Evolutionary conservation across 1,284 basidiomycete species (phyloP).

Genomic region (Puccinia novopanici): DNA sequence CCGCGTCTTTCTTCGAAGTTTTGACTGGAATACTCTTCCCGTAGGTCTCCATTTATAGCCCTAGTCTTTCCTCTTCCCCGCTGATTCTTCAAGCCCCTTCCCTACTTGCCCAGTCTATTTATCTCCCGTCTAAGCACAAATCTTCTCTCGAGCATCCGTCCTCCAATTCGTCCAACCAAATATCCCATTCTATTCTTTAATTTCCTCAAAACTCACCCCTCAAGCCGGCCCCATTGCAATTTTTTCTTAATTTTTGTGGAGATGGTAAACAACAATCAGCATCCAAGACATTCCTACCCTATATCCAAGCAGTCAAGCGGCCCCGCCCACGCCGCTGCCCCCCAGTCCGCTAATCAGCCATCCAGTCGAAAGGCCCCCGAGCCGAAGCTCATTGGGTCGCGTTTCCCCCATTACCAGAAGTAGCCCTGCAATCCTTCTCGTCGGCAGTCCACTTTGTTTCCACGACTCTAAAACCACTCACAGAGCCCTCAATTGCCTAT

Average conservation of each 20-base stretch:
- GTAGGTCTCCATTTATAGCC: neutral
- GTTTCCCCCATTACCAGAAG: constrained; percentile 36
- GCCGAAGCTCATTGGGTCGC: constrained; percentile 32
- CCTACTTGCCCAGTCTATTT: neutral
- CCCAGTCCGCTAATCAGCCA: neutral
- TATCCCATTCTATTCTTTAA: neutral
- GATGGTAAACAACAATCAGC: neutral
- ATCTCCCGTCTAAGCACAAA: neutral
- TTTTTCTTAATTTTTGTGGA: too few species aligned
- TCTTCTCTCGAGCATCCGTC: neutral
- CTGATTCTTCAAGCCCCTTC: neutral
- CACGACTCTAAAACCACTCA: constrained; percentile 32
- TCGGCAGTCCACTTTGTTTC: constrained; percentile 48
- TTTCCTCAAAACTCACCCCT: neutral
- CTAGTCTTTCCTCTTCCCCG: neutral
- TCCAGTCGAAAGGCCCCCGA: neutral
- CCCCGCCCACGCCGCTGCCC: constrained; percentile 2
- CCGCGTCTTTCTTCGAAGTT: neutral
- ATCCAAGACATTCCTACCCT: neutral
- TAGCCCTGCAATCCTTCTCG: constrained; percentile 17
- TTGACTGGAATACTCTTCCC: neutral
- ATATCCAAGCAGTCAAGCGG: constrained; percentile 7
- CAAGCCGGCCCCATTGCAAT: too few species aligned
- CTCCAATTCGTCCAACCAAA: neutral
- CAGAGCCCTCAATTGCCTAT: constrained; percentile 38